Conservation (phyloP, 768 basidiomycete species). For the Candolleomyces eurysporus region DNA sequence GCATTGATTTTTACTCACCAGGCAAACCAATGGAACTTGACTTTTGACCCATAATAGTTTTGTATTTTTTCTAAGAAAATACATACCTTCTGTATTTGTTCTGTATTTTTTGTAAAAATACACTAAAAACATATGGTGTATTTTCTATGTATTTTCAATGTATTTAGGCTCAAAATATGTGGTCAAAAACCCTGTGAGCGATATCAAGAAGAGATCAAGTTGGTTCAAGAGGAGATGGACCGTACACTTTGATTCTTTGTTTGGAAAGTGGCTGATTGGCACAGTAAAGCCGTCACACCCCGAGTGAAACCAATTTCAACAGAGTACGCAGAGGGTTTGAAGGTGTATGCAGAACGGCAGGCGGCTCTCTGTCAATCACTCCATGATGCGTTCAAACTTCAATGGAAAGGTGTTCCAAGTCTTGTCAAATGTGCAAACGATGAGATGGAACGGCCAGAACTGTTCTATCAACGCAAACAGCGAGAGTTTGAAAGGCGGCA, state of each 20-base stretch:
- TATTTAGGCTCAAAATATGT: too few relatives aligned
- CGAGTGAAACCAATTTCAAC: neutral
- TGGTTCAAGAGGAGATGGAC: constrained; percentile 16
- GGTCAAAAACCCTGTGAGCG: too few relatives aligned
- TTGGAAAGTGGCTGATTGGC: constrained; percentile 13
- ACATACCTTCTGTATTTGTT: too few relatives aligned
- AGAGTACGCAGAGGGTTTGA: constrained; percentile 7
- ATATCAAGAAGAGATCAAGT: constrained; percentile 12
- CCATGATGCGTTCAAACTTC: neutral
- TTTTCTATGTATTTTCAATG: too few relatives aligned
- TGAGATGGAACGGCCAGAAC: neutral
- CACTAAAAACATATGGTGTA: too few relatives aligned
- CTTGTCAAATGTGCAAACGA: neutral
- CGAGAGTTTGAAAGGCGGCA: too few relatives aligned
- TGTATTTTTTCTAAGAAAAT: too few relatives aligned
- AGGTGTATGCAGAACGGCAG: constrained; percentile 9
- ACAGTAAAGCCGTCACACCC: neutral
- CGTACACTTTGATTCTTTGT: constrained; percentile 6
- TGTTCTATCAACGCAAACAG: neutral
- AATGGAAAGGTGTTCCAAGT: neutral
- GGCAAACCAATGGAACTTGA: too few relatives aligned
- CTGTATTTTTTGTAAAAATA: too few relatives aligned
- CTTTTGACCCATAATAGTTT: too few relatives aligned
- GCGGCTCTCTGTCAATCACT: neutral
- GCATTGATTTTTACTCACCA: too few relatives aligned